Evolutionary conservation across 768 basidiomycete species (phyloP), one percentile per base, ranked within the genome.

Genomic region (Filobasidium floriforme): DNA sequence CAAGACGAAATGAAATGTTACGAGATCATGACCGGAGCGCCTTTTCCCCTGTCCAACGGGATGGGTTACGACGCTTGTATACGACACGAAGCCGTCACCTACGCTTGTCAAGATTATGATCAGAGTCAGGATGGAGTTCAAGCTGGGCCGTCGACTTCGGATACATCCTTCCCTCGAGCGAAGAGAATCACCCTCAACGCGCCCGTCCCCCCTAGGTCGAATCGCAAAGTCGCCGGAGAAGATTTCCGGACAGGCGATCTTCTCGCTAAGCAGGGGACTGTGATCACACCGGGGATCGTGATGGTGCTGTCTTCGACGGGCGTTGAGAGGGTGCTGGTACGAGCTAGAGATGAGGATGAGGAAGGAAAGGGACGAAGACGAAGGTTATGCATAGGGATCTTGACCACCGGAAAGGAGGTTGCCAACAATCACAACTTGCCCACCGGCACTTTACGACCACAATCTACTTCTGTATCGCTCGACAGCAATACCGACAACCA

Each of bases 371-470:
- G 57, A 9, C 28, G 63, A 9, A 15, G 54, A 28, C 63, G 52
- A 44, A 40, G 59, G 41, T 40, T 65, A 18, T 11, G 59, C 12
- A 60, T 65, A 28, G 64, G 64, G 40, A 52, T 65, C 5, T 59
- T 65, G 41, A 65, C 59, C 18, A 65, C 64, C 26, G 64, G 64
- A 18, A 65, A 65, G n/a, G 64, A 65, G 43, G 64, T 65, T 15
- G 63, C 57, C 1, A n/a, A 55, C 18, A 57, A 59, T 24, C 40
- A 41, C 52, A 26, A 24, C 46, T 5, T 49, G 32, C 32, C 32
- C 4, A 9, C 32, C 32, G 32, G 32, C n/a, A n/a, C n/a, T n/a
- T n/a, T n/a, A n/a, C n/a, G n/a, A n/a, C n/a, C n/a, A 37, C 32
- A 37, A 37, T 9, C 32, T 37, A 4, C 32, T 37, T 37, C 32